Evolutionary conservation across 2,329 filamentous ascomycete species (phyloP), one percentile per base, ranked within the genome.

Genomic region (Lithohypha guttulata): DNA sequence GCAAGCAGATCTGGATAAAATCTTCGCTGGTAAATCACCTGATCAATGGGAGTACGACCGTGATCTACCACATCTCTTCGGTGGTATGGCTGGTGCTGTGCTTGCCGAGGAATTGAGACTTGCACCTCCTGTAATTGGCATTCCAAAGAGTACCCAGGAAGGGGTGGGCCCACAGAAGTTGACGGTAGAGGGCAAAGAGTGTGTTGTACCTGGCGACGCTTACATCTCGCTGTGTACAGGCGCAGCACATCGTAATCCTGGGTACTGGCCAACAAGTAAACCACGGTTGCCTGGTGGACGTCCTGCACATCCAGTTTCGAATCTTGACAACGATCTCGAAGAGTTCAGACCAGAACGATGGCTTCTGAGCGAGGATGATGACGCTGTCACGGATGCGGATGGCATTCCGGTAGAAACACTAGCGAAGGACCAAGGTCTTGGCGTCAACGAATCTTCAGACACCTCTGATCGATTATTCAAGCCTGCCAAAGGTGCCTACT

Each of bases 61-160:
- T 21, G 65, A 74, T 49, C 68, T 87, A 45, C 76, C 74, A 29
- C 64, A 70, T 6, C 68, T 91, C 43, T 73, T 84, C 49, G 73
- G 70, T 8, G 76, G 77, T 43, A 79, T 84, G 68, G 62, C 79
- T 7, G 84, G 79, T 13, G 83, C 84, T 3, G 73, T 80, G 50
- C 72, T 89, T 69, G 83, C 85, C 53, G 84, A 91, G 63, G 77
- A 79, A 25, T 67, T 91, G 38, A 76, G 84, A 8, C 53, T 86
- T 28, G 68, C 84, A 43, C 81, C 83, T 2, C 76, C 84, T 0
- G 79, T 84, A 13, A 64, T 77, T 29, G 73, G 71, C 37, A 79
- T 91, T 18, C 83, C 83, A 19, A 91, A 91, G 60, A 70, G 66
- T 37, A 70, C 74, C 3, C 53, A 59, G 40, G 35, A 30, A 30